These are phyloP conservation scores for Elaeagnus macrophylla DNA, from an alignment of 306 rosid genomes.

Conservation along the genomic window DNA sequence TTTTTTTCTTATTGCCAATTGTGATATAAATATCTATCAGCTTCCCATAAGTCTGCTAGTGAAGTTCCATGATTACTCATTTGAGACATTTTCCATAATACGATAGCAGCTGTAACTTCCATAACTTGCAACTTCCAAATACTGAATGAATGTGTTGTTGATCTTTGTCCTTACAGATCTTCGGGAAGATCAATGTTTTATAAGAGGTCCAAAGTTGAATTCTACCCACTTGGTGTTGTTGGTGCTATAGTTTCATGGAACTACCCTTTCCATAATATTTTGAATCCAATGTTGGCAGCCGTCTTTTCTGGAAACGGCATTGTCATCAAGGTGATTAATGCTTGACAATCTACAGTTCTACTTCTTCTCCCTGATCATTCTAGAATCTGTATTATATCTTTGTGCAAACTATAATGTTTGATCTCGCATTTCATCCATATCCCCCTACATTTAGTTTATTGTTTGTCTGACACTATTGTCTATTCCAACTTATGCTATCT, in stretches of 20 bases:
- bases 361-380: constrained; percentile 1
- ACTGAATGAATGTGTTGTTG: constrained; percentile 5
- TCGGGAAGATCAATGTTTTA: constrained; percentile 75
- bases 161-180: constrained; percentile 45
- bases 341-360: constrained; percentile 10
- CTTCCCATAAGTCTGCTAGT: constrained; percentile 2
- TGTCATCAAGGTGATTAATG: constrained; percentile 67
- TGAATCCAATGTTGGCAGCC: constrained; percentile 89
- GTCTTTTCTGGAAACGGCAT: constrained; percentile 79
- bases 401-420: not conserved
- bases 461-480: no score
- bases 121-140: not conserved
- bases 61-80: not conserved
- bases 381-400: constrained; percentile 7
- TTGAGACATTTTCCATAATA: not conserved
- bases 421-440: not conserved
- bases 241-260: constrained; percentile 96
- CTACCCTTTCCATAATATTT: constrained; percentile 85
- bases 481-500: no score
- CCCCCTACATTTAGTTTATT: no score
- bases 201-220: constrained; percentile 82
- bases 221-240: constrained; percentile 86
- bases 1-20: constrained; percentile 11
- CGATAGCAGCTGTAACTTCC: not conserved
- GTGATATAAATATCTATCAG: constrained; percentile 4